phyloP scores from a whole-genome alignment of 2,329 filamentous ascomycete species.

The Phaeosphaeria sp. region DNA sequence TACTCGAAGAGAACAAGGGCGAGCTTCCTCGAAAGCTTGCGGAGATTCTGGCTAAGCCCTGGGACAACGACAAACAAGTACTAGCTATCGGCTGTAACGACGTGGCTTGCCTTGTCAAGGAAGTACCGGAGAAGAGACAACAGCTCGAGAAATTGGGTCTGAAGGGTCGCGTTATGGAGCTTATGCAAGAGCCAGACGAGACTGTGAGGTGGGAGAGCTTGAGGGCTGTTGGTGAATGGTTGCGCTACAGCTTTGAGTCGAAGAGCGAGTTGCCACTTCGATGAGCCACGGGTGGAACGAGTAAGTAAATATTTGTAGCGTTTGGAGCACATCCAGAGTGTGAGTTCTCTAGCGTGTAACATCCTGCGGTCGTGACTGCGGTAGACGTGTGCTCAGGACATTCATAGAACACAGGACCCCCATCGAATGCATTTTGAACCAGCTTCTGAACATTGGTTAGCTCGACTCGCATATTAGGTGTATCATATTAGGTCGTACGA shows the following conservation, averaged over 20 bases:
- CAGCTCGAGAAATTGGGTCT: slow-evolving; percentile 83
- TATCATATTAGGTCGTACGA: too few relatives aligned
- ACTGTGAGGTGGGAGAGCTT: slow-evolving; percentile 91
- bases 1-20: slow-evolving; percentile 82
- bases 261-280: slow-evolving; percentile 41
- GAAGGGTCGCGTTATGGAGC: slow-evolving; percentile 87
- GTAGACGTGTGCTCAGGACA: neutral
- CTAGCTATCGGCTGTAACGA: slow-evolving; percentile 94
- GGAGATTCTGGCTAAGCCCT: slow-evolving; percentile 81
- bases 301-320: neutral
- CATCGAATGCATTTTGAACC: too few relatives aligned
- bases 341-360: neutral
- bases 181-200: slow-evolving; percentile 90
- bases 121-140: slow-evolving; percentile 82
- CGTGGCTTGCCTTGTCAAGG: slow-evolving; percentile 84
- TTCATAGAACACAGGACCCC: neutral
- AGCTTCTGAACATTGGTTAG: too few relatives aligned
- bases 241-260: slow-evolving; percentile 66
- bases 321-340: neutral
- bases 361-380: neutral
- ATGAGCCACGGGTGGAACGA: slow-evolving; percentile 9
- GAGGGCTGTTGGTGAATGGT: slow-evolving; percentile 79
- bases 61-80: slow-evolving; percentile 86
- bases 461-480: too few relatives aligned
- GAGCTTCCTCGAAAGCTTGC: slow-evolving; percentile 79